A percentile compares a stretch with the other conserved stretches of the same genome.
These are phyloP conservation scores for Plantago coronopus DNA, from an alignment of 305 asterid genomes.

Conservation along the genomic window DNA sequence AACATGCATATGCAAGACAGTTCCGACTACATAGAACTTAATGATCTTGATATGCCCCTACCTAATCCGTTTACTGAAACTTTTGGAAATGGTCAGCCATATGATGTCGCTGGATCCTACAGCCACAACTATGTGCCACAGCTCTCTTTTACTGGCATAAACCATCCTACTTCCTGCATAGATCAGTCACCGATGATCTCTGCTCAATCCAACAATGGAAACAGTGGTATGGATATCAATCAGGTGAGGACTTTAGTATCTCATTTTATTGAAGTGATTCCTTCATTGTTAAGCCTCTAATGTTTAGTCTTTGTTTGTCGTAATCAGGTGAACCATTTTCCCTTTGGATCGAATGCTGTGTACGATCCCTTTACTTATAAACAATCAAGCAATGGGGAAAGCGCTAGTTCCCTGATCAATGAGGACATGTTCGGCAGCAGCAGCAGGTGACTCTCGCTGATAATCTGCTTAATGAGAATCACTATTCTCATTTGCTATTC, in stretches of 20 bases:
- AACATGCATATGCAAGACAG: constrained; percentile 22
- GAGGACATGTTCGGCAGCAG: constrained; percentile 44
- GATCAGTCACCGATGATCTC: constrained; percentile 28
- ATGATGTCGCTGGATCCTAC: constrained; percentile 22
- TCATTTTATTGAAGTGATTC: neutral
- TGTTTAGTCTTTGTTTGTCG: constrained; percentile 14
- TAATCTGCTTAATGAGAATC: constrained; percentile 1
- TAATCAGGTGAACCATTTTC: constrained; percentile 34
- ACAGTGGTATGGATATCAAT: constrained; percentile 23
- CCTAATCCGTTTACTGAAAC: constrained; percentile 28
- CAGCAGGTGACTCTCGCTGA: constrained; percentile 39
- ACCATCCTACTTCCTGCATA: constrained; percentile 19
- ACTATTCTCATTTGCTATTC: neutral
- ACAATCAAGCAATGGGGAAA: constrained; percentile 23
- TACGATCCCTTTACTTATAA: constrained; percentile 14
- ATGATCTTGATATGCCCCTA: constrained; percentile 38
- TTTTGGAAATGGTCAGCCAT: constrained; percentile 20
- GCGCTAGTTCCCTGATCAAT: constrained; percentile 8
- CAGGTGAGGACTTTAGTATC: constrained; percentile 30
- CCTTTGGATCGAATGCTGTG: constrained; percentile 24
- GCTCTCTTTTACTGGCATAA: constrained; percentile 18
- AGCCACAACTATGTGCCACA: constrained; percentile 20
- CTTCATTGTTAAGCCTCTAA: neutral
- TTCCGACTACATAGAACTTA: constrained; percentile 41
- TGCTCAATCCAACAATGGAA: constrained; percentile 18